Evolutionary conservation across 495 filamentous ascomycete species (phyloP).

Genomic region (Penicillium soppii): DNA sequence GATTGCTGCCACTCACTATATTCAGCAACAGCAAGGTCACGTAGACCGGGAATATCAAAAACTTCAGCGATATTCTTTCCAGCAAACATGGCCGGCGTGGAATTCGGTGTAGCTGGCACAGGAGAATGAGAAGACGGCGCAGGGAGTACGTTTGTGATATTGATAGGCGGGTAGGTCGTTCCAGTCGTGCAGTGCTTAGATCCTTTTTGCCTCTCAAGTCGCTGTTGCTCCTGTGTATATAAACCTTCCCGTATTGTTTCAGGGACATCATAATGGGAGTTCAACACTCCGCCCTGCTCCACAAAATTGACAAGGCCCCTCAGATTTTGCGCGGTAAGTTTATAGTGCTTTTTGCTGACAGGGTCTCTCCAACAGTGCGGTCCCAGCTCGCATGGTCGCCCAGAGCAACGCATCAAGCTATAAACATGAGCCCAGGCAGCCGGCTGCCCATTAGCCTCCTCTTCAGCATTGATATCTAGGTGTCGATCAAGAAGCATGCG

Average conservation of each 20-base stretch:
- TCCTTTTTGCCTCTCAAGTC: no score
- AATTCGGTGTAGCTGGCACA: no score
- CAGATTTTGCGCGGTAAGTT: no score
- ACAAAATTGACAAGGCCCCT: no score
- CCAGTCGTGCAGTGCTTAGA: no score
- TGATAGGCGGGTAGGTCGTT: constrained; percentile 28
- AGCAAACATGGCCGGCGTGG: no score
- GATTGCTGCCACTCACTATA: constrained; percentile 24
- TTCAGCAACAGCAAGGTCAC: constrained; percentile 19
- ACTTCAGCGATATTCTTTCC: not conserved
- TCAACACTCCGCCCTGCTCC: no score
- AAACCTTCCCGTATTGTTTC: no score
- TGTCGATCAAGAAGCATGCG: constrained; percentile 21
- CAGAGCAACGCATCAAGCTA: constrained; percentile 26
- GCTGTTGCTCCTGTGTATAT: no score
- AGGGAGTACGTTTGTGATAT: constrained; percentile 23
- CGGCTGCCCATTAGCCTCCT: constrained; percentile 18
- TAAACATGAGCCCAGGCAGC: constrained; percentile 30
- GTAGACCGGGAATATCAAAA: constrained; percentile 7
- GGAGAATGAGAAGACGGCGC: not conserved
- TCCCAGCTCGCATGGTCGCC: constrained; percentile 15
- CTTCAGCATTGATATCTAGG: constrained; percentile 21
- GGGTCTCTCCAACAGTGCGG: constrained; percentile 34
- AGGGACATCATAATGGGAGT: no score
- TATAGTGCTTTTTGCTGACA: no score